Evolutionary conservation across 2,329 filamentous ascomycete genomes (phyloP).

Genomic region (Botrytis hyacinthi): DNA sequence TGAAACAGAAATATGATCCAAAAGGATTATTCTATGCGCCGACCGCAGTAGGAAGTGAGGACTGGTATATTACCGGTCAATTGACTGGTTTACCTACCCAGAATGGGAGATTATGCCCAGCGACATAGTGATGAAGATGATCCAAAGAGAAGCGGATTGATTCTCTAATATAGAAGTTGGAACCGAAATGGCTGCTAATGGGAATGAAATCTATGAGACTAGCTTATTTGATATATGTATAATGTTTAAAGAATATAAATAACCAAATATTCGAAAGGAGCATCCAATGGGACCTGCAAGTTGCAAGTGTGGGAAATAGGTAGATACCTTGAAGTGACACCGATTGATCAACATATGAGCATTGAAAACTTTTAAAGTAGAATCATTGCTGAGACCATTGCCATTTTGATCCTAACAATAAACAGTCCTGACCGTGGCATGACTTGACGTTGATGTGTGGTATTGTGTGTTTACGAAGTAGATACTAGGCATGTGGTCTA

Average conservation of each 20-base stretch:
- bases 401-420: neutral
- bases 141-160: neutral
- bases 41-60: constrained; percentile 27
- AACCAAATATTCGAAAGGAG: neutral
- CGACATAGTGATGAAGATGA: neutral
- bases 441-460: neutral
- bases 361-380: neutral
- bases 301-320: neutral
- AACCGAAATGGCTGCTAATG: neutral
- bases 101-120: neutral
- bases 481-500: neutral
- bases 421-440: neutral
- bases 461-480: too few relatives aligned
- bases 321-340: neutral
- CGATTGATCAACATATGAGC: neutral
- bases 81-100: constrained; percentile 1
- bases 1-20: constrained; percentile 28
- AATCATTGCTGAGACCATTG: neutral
- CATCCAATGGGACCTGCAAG: too few relatives aligned
- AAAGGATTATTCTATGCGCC: constrained; percentile 25
- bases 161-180: neutral
- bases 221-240: neutral
- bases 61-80: neutral
- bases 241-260: neutral
- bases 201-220: neutral